Evolutionary conservation across 371 early-diverging fungal genomes (phyloP).

Genomic region (Syncephalastrum contaminatum): DNA sequence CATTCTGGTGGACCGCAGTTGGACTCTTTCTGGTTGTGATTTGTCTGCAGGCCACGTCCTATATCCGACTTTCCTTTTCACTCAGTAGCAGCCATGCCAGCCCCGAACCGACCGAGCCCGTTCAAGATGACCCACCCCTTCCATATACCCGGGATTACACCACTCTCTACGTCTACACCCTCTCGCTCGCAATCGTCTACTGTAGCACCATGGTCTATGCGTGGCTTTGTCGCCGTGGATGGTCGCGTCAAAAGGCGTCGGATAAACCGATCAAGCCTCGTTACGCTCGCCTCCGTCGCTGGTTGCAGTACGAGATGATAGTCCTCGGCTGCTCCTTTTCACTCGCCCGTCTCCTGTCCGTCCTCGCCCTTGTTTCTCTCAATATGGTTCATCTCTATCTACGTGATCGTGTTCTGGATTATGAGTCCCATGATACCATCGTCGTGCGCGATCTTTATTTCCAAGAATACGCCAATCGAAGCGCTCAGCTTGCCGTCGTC

Average conservation of each 20-base stretch:
- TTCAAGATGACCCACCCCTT: neutral
- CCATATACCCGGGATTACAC: constrained; percentile 22
- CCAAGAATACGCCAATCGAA: constrained; percentile 30
- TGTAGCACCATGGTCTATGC: too few relatives aligned
- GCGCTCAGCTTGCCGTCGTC: constrained; percentile 34
- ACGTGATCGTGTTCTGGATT: constrained; percentile 7
- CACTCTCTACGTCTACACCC: constrained; percentile 1
- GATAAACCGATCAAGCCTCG: too few relatives aligned
- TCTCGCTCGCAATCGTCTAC: too few relatives aligned
- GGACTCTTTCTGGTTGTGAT: constrained; percentile 5
- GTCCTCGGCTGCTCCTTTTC: too few relatives aligned
- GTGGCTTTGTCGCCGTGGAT: too few relatives aligned
- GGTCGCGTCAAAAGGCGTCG: too few relatives aligned
- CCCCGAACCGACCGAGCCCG: neutral
- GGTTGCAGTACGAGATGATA: too few relatives aligned
- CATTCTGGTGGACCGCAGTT: constrained; percentile 9
- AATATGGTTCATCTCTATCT: constrained; percentile 6
- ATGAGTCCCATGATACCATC: neutral
- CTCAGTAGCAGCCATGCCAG: neutral
- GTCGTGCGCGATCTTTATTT: constrained; percentile 9
- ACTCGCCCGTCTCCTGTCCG: too few relatives aligned
- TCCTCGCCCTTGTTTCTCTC: neutral
- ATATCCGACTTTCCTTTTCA: constrained; percentile 7
- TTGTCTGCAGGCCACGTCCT: constrained; percentile 7
- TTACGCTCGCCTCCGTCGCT: too few relatives aligned